Percentiles rank a stretch among this genome's conserved stretches.
Conservation (phyloP, 805 yeast species). For the Kregervanrija fluxuum region DNA sequence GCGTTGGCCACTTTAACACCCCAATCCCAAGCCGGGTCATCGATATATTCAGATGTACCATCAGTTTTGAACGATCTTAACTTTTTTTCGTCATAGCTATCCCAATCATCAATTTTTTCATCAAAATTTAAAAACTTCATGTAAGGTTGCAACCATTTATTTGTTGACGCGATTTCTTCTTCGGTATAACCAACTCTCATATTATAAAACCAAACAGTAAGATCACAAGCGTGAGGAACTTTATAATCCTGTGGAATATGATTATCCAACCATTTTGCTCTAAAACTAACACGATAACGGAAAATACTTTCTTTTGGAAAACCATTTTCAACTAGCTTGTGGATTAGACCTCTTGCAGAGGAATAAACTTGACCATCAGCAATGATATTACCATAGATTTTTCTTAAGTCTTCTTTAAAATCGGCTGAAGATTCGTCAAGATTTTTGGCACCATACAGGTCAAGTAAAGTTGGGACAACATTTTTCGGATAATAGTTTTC, state of each 20-base stretch:
- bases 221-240: slow-evolving; percentile 33
- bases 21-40: slow-evolving; percentile 32
- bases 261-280: slow-evolving; percentile 18
- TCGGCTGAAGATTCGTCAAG: slow-evolving; percentile 11
- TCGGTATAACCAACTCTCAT: slow-evolving; percentile 21
- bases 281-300: slow-evolving; percentile 26
- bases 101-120: slow-evolving; percentile 25
- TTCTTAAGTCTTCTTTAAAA: slow-evolving; percentile 12
- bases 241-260: slow-evolving; percentile 17
- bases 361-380: slow-evolving; percentile 34
- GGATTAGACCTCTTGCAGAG: slow-evolving; percentile 31
- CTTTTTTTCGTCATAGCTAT: slow-evolving; percentile 18
- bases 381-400: slow-evolving; percentile 28
- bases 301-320: slow-evolving; percentile 23
- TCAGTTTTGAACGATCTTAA: slow-evolving; percentile 24
- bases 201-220: slow-evolving; percentile 29
- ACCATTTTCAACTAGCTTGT: slow-evolving; percentile 22
- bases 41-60: slow-evolving; percentile 22
- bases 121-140: slow-evolving; percentile 24
- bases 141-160: slow-evolving; percentile 26
- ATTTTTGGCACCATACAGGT: slow-evolving; percentile 9
- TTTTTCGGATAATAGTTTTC: slow-evolving; percentile 31
- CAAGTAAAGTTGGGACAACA: slow-evolving; percentile 19
- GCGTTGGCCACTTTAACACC: slow-evolving; percentile 28
- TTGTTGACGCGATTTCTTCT: slow-evolving; percentile 20